Evolutionary conservation across 495 filamentous ascomycete genomes (phyloP), one percentile per base, ranked within the genome.

Genomic region (Podospora sp.): DNA sequence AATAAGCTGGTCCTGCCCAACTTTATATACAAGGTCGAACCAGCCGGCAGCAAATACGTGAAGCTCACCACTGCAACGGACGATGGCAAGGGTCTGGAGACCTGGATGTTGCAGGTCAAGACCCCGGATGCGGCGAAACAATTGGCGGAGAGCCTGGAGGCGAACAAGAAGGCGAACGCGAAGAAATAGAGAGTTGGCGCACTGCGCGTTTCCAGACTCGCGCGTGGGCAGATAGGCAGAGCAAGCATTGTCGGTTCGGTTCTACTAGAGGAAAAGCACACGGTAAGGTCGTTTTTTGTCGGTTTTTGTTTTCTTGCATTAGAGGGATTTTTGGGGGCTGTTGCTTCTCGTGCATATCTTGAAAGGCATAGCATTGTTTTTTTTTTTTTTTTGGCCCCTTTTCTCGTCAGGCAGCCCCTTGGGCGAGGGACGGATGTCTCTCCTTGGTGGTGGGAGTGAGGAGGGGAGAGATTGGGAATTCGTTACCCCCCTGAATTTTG

Each of bases 31-130:
- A 82, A 81, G 59, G 71, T 76, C 6, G 77, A 79, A 6, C 55
- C 69, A n/a, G 57, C 65, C 16, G 78, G 75, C 6, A 78, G 77
- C 22, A 90, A 86, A 72, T 85, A 81, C 25, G 79, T 90, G 49
- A 86, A 86, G 63, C 76, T 91, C 50, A 73, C 82, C 26, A 83
- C 87, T 2, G 80, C 85, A 1, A 78, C 78, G 49, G 79, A 86
- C 60, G 76, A 80, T 20, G 85, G 84, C 1, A 78, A 76, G 27
- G 76, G 78, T 5, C 69, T 87, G 18, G 87, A 90, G 67, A 84
- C 85, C 6, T 92, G 88, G 87, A 80, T 89, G 35, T 69, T 92
- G 16, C 86, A 88, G 62, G 83, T 89, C 26, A 90, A 88, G 80
- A 85, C 79, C 24, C 65, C 77, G 1, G 79, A 78, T 2, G 33